Base-by-base conservation (phyloP, 1,284 basidiomycete genomes). In the Trichosporon sp. region DNA sequence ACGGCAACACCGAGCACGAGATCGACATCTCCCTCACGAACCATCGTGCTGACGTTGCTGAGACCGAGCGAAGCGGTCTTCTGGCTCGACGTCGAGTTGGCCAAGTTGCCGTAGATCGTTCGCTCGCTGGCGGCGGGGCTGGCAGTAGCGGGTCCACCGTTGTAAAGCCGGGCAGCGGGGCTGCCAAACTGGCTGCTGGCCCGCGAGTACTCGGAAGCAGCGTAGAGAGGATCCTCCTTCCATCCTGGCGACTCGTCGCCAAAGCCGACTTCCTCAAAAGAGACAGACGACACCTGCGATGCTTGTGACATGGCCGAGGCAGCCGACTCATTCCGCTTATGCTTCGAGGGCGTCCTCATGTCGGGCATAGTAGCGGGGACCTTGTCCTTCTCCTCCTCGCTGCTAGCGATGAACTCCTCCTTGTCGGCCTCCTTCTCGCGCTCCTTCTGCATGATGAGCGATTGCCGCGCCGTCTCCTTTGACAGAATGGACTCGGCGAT, bases 1-100 rank as follows among this genome's bases (percentile, higher is more conserved):
- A 95, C 81, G 2, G 90, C 92, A 60, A 94, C 87, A 4, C 92
- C 92, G 8, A 92, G 82, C 16, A 94, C 75, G 2, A 75, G 61
- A 4, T 65, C 67, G 37, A 64, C 60, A 7, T 69, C 67, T 13
- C 56, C 59, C 29, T 69, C 65, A 14, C 25, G 25, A 8, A 33
- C 34, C 10, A 44, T 52, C 25, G 49, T n/a, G 49, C 25, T 27
- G 29, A 31, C 49, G 49, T 54, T 54, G 27, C 27, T 54, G 49
- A 54, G 49, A 9, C 56, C 56, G 13, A 36, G 32, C 11, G 36
- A 37, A 5, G 56, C 56, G 5, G 56, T 21, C 56, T 21, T 36
- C 32, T 29, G 31, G 32, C 19, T 57, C 56, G 56, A 36, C 19
- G 40, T 46, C 37, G 32, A 36, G 58, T 32, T 46, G 19, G 54